Evolutionary conservation across 306 rosid genomes (phyloP).

Genomic region (Vigna reflexopilosa): DNA sequence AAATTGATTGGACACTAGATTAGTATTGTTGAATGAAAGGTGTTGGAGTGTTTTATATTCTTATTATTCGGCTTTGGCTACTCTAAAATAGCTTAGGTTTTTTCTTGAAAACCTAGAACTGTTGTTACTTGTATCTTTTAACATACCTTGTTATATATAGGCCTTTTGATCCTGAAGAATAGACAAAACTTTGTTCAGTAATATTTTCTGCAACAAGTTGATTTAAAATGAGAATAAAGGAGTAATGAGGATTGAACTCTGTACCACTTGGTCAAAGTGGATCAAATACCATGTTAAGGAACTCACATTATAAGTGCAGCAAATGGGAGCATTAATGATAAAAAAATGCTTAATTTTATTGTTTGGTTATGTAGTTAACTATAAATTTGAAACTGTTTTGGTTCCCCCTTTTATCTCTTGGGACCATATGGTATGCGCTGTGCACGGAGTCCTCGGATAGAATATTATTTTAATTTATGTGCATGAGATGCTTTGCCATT

Average conservation of each 20-base stretch:
- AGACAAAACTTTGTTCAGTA: not conserved
- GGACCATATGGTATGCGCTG: not conserved
- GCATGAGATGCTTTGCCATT: not conserved
- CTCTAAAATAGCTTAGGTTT: not conserved
- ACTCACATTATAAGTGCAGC: not conserved
- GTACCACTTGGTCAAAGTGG: not conserved
- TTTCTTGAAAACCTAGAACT: not conserved
- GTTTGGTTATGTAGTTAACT: not conserved
- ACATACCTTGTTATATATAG: not conserved
- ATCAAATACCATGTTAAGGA: conserved; percentile 2
- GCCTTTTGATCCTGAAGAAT: conserved; percentile 32
- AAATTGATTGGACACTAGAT: no score
- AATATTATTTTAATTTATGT: conserved; percentile 20
- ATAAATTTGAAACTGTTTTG: conserved; percentile 2
- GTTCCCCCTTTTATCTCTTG: not conserved
- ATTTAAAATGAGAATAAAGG: conserved; percentile 12
- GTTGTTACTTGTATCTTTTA: conserved; percentile 12
- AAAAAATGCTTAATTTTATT: conserved; percentile 33
- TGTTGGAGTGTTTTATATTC: not conserved
- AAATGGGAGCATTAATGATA: conserved; percentile 10
- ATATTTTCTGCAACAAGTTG: conserved; percentile 7
- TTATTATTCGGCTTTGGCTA: not conserved
- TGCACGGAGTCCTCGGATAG: conserved; percentile 5
- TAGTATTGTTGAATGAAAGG: not conserved
- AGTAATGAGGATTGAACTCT: conserved; percentile 12